A percentile compares a stretch with the other conserved stretches of the same genome.
phyloP scores from a whole-genome alignment of 2,329 filamentous ascomycete species.

The Colletotrichum cereale region DNA sequence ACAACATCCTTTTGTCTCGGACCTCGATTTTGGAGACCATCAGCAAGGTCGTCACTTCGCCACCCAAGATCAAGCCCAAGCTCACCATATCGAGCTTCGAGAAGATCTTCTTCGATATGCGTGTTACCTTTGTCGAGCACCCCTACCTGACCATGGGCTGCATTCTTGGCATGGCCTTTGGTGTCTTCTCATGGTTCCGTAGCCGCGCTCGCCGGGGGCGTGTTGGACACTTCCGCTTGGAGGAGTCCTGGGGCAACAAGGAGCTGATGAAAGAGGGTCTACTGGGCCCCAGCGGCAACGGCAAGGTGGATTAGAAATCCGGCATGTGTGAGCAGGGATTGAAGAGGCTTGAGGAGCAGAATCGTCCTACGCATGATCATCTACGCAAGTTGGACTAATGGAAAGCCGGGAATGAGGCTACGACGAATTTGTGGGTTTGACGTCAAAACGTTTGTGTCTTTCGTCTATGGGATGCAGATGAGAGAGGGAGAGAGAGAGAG shows the following conservation, averaged over 20 bases:
- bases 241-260: conserved; percentile 64
- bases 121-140: conserved; percentile 69
- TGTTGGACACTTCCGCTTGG: conserved; percentile 72
- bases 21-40: conserved; percentile 92
- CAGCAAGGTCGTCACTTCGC: conserved; percentile 75
- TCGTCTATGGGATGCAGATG: conserved; percentile 19
- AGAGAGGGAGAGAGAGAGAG: conserved; percentile 25
- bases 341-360: conserved; percentile 28
- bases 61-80: conserved; percentile 80
- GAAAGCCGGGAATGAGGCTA: conserved; percentile 40
- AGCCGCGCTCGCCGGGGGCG: conserved; percentile 66
- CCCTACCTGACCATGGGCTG: conserved; percentile 70
- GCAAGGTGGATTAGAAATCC: conserved; percentile 62
- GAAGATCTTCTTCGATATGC: conserved; percentile 77
- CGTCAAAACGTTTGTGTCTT: conserved; percentile 18
- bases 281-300: conserved; percentile 60
- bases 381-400: conserved; percentile 40
- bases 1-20: conserved; percentile 88
- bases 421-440: conserved; percentile 29
- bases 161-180: conserved; percentile 68
- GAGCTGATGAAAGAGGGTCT: conserved; percentile 76
- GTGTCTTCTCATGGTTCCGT: conserved; percentile 65
- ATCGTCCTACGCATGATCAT: conserved; percentile 11
- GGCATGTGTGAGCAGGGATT: conserved; percentile 7
- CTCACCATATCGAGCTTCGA: conserved; percentile 80